Conservation (phyloP, 345 rosid genomes). For the Salix caprea region DNA sequence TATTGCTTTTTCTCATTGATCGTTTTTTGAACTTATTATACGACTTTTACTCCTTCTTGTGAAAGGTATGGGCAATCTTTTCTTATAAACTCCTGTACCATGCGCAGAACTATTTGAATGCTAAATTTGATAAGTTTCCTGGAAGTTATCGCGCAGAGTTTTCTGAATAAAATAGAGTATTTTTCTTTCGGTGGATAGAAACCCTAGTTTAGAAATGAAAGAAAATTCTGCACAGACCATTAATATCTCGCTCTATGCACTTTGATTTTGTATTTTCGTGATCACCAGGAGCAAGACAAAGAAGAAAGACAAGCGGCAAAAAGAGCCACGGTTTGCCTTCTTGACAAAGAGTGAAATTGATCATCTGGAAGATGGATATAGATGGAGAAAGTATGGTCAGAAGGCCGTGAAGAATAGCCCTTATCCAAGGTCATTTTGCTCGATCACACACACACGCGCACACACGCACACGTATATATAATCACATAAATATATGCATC, state of each 20-base stretch:
- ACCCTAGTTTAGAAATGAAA: neutral
- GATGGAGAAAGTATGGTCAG: conserved; percentile 38
- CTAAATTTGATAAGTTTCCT: neutral
- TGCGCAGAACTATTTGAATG: neutral
- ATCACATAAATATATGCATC: neutral
- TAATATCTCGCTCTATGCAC: neutral
- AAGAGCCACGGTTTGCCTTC: conserved; percentile 33
- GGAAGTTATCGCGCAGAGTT: neutral
- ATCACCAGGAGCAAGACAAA: conserved; percentile 19
- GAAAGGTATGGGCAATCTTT: neutral
- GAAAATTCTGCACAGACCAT: neutral
- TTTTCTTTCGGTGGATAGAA: neutral
- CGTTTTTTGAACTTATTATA: neutral
- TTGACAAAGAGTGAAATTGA: conserved; percentile 35
- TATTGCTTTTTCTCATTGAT: neutral
- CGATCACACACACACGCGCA: neutral
- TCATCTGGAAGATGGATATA: conserved; percentile 35
- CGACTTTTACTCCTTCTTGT: neutral
- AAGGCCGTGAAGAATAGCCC: conserved; percentile 41
- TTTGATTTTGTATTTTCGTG: neutral
- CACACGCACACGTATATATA: neutral
- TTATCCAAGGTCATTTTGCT: conserved; percentile 27
- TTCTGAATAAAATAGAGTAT: neutral
- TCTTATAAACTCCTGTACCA: neutral
- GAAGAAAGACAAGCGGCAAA: conserved; percentile 27